These are phyloP conservation scores for Paecilomyces niveus DNA, from an alignment of 2,329 filamentous ascomycete genomes.

Conservation along the genomic window DNA sequence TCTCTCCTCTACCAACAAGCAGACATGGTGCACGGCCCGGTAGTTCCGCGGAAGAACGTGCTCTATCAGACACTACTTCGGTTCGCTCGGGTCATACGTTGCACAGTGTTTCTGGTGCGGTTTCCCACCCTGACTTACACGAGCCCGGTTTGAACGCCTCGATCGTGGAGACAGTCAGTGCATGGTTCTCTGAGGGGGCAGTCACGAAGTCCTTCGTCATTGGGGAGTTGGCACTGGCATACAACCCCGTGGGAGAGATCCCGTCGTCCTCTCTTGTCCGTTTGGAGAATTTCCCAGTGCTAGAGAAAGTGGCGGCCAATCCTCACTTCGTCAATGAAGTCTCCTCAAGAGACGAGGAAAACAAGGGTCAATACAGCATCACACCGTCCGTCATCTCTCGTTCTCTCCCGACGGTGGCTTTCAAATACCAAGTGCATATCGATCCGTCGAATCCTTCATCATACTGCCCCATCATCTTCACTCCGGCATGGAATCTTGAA, in stretches of 20 bases:
- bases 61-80: slow-evolving; percentile 78
- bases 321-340: slow-evolving; percentile 77
- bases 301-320: slow-evolving; percentile 92
- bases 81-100: slow-evolving; percentile 82
- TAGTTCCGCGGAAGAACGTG: slow-evolving; percentile 56
- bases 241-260: slow-evolving; percentile 47
- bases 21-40: slow-evolving; percentile 43
- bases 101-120: slow-evolving; percentile 58
- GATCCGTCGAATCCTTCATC: slow-evolving; percentile 50
- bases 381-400: slow-evolving; percentile 64
- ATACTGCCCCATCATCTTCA: slow-evolving; percentile 67
- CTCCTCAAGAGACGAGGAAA: slow-evolving; percentile 41
- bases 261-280: slow-evolving; percentile 57
- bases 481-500: slow-evolving; percentile 75
- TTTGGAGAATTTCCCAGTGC: slow-evolving; percentile 76
- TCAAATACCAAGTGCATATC: slow-evolving; percentile 84
- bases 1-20: slow-evolving; percentile 28
- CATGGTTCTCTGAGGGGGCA: slow-evolving; percentile 67
- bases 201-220: slow-evolving; percentile 67
- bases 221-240: slow-evolving; percentile 83
- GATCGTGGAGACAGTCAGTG: slow-evolving; percentile 85
- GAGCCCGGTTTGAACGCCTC: slow-evolving; percentile 78
- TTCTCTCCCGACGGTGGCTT: slow-evolving; percentile 62
- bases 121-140: slow-evolving; percentile 74
- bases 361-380: slow-evolving; percentile 72